Evolutionary conservation across 1,284 basidiomycete species (phyloP), one percentile per base, ranked within the genome.

Genomic region (Termitomyces sp.): DNA sequence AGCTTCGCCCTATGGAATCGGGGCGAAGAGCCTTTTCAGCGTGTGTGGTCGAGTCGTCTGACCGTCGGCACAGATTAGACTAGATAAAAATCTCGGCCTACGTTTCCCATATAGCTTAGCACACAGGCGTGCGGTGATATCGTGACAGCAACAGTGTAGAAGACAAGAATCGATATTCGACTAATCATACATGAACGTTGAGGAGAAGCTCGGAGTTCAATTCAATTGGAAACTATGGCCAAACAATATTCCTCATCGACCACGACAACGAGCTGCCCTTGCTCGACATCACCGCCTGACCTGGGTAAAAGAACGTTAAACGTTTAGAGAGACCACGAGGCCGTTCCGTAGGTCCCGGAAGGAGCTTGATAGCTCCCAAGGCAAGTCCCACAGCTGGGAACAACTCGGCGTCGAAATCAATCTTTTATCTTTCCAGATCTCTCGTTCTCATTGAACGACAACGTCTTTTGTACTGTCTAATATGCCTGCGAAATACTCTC

Each of bases 401-500:
- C 15, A 31, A 13, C 21, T 21, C 26, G 24, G 42, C 26, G 26
- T 43, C 42, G 33, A 45, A 31, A 33, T 50, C 38, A 28, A 50
- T 42, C 47, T 36, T 49, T 10, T 12, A 24, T 43, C 50, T 33
- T 28, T 13, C 28, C 39, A 36, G 36, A 13, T 28, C 31, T 34
- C 26, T 13, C 9, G 24, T 49, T 39, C 33, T 15, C 34, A 41
- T 12, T 24, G 30, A 28, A 43, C 19, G 8, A 12, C 12, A 10
- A 10, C 15, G 7, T 15, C 40, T 33, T 33, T 17, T 19, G 21
- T 28, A 9, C 26, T 36, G 12, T 9, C 24, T 17, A 31, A 49
- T 19, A 44, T 86, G 84, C 81, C 84, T 13, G 77, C 82, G 31
- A 86, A 86, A 62, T 84, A 86, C 68, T 84, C 84, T 17, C 83